Evolutionary conservation across 2,329 filamentous ascomycete genomes (phyloP).

Genomic region (Talaromyces sp.): DNA sequence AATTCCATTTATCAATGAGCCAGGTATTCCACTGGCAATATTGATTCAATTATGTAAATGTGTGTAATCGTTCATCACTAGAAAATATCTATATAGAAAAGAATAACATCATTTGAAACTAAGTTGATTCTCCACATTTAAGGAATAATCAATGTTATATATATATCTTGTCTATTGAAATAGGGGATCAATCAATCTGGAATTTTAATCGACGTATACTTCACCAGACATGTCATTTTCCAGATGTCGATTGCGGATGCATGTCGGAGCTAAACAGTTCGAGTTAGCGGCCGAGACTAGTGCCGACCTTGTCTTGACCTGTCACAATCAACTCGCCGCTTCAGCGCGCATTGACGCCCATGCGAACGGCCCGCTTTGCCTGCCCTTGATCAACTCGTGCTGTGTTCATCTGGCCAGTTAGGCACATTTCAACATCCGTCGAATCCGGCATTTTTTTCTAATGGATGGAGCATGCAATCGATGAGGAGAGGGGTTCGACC

Average conservation of each 20-base stretch:
- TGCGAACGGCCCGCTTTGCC: not conserved
- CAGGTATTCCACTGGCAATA: too few relatives aligned
- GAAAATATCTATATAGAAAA: too few relatives aligned
- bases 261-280: not conserved
- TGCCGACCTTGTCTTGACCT: not conserved
- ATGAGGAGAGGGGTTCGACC: slow-evolving; percentile 11
- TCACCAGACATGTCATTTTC: not conserved
- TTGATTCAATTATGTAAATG: too few relatives aligned
- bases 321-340: not conserved
- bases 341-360: not conserved
- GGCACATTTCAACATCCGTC: not conserved
- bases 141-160: too few relatives aligned
- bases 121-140: too few relatives aligned
- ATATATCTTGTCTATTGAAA: too few relatives aligned
- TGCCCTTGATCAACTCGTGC: not conserved
- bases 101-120: too few relatives aligned
- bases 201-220: not conserved
- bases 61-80: too few relatives aligned
- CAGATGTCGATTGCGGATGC: not conserved
- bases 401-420: not conserved
- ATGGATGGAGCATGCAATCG: slow-evolving; percentile 13
- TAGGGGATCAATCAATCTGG: not conserved
- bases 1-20: too few relatives aligned
- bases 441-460: not conserved
- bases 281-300: not conserved